Evolutionary conservation across 1,284 basidiomycete species (phyloP).

Genomic region (Sanghuangporus baumii): DNA sequence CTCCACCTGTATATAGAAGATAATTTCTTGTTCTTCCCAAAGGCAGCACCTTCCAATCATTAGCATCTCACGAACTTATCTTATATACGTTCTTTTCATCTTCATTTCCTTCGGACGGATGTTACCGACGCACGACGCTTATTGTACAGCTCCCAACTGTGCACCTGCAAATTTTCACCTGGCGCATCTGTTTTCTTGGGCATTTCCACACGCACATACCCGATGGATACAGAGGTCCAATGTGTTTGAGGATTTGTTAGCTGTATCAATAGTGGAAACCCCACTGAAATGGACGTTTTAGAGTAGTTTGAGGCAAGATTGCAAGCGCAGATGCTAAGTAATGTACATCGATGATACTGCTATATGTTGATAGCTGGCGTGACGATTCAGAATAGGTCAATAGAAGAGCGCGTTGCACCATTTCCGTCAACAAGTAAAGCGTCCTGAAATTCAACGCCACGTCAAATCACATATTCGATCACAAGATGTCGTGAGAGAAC

Average conservation of each 20-base stretch:
- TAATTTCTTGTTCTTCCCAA: neutral
- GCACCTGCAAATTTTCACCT: neutral
- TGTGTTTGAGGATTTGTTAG: neutral
- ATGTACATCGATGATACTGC: neutral
- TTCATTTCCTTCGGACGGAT: neutral
- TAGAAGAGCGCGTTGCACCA: constrained; percentile 29
- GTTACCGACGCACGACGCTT: neutral
- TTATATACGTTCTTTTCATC: neutral
- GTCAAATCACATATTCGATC: neutral
- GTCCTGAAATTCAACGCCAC: constrained; percentile 23
- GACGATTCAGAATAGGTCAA: constrained; percentile 17
- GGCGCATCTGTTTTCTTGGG: too few relatives aligned
- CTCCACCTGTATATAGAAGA: neutral
- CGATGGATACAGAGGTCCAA: neutral
- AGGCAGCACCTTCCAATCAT: neutral
- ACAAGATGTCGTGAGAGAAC: constrained; percentile 22
- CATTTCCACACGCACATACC: neutral
- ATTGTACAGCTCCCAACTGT: neutral
- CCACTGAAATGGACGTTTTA: neutral
- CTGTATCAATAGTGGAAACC: neutral
- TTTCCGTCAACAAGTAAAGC: constrained; percentile 29
- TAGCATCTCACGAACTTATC: neutral
- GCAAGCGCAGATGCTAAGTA: neutral
- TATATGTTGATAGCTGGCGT: neutral
- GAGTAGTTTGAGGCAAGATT: neutral